Evolutionary conservation across 2,329 filamentous ascomycete genomes (phyloP), one percentile per base, ranked within the genome.

Genomic region (Claviceps capensis): DNA sequence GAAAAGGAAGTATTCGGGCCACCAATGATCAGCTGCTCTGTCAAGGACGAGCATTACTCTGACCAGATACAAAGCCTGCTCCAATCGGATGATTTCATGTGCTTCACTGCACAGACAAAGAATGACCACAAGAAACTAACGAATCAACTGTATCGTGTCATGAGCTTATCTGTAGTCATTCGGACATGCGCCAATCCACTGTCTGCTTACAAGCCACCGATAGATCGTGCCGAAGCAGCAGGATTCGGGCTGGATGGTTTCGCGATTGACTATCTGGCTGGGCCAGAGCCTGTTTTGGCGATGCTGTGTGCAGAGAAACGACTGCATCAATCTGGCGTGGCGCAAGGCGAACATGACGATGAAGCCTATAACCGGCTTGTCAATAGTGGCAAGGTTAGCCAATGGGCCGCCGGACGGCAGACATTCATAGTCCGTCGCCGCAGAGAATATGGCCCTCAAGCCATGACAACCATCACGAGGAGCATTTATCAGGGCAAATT

Each of bases 281-380:
- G 91, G 0, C 94, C 94, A 0, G 81, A 84, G 1, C 78, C 86
- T 1, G 87, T 98, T 1, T 70, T 97, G 37, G 85, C 88, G 6
- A 93, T 95, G 85, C 77, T 98, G 22, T 96, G 89, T 65, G 77
- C 81, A 13, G 83, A 86, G 58, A 79, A 77, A 53, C 76, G 72
- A 50, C 67, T 96, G 6, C 81, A 95, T 59, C 70, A 72, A 26
- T 83, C 83, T 5, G 88, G 81, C 0, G 76, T 91, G 45, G 73
- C 78, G 16, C 69, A 82, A 14, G 65, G 65, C 5, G 80, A 87
- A 9, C 79, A 90, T 37, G 78, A 67, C 2, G 78, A 86, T 36
- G 72, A 77, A 41, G 82, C 88, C 58, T 88, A 83, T 60, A 72
- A 84, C n/a, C 69, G 66, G n/a, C 71, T 95, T 37, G 69, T 78